These are phyloP conservation scores for Cicer judaicum DNA, from an alignment of 306 rosid species.

Conservation along the genomic window DNA sequence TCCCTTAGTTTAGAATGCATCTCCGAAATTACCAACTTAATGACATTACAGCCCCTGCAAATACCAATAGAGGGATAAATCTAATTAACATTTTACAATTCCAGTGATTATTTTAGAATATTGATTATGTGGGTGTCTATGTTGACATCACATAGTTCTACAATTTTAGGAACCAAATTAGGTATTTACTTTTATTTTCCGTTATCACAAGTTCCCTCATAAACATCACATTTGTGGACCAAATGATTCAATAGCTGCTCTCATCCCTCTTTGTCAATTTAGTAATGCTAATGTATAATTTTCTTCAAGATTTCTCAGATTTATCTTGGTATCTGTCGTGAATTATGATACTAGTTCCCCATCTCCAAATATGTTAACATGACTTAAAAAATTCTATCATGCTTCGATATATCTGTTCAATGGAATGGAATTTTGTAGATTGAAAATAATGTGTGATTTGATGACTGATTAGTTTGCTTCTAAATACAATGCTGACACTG, in stretches of 20 bases:
- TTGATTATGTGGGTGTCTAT: too few species aligned
- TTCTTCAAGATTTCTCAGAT: slow-evolving; percentile 12
- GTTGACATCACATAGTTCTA: too few species aligned
- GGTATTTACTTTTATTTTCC: too few species aligned
- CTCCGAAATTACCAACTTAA: too few species aligned
- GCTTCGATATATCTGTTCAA: slow-evolving; percentile 19
- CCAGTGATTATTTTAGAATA: too few species aligned
- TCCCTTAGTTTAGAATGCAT: too few species aligned
- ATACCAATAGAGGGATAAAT: too few species aligned
- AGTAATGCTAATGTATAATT: background rate
- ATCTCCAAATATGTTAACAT: slow-evolving; percentile 23
- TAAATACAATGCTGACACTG: background rate
- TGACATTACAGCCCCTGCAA: too few species aligned
- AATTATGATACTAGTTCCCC: background rate
- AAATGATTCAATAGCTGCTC: slow-evolving; percentile 7
- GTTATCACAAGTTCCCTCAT: background rate
- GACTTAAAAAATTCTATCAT: slow-evolving; percentile 8
- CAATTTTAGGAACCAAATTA: too few species aligned
- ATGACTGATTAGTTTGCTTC: slow-evolving; percentile 33
- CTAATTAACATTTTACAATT: too few species aligned
- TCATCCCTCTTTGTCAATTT: background rate
- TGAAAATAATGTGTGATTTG: slow-evolving; percentile 31
- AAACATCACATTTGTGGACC: background rate
- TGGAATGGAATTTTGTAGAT: slow-evolving; percentile 30
- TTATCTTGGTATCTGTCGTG: slow-evolving; percentile 8